phyloP scores from a whole-genome alignment of 2,329 filamentous ascomycete species.

The Aspergillus tamarii region DNA sequence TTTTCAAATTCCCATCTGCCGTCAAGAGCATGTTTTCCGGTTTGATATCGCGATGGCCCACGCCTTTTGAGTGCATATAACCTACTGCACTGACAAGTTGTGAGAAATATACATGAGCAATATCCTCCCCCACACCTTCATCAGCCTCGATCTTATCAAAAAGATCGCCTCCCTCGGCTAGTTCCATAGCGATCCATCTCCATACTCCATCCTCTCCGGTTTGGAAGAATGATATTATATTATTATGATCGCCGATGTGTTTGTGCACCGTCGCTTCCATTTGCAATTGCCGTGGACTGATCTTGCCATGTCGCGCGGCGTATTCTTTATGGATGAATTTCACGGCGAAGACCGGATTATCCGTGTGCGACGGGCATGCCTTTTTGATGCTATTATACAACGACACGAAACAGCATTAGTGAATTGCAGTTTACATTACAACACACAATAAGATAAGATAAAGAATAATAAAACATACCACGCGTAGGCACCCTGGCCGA shows the following conservation, averaged over 20 bases:
- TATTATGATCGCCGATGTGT: conserved; percentile 84
- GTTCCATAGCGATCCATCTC: conserved; percentile 99
- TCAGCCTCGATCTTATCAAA: conserved; percentile 99
- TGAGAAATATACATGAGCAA: conserved; percentile 94
- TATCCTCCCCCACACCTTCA: conserved; percentile 88
- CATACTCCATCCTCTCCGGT: conserved; percentile 83
- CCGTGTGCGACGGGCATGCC: conserved; percentile 72
- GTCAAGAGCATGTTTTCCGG: conserved; percentile 95
- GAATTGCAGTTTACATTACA: conserved; percentile 13
- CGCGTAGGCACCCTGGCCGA: conserved; percentile 94
- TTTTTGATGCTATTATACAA: conserved; percentile 80
- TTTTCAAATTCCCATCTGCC: conserved; percentile 81
- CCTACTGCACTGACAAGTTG: conserved; percentile 88
- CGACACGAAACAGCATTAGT: not conserved
- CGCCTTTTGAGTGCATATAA: conserved; percentile 95
- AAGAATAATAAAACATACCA: conserved; percentile 61
- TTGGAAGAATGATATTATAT: conserved; percentile 91
- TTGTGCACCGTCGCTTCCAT: conserved; percentile 92
- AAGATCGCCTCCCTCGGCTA: conserved; percentile 89
- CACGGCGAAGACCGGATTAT: conserved; percentile 85
- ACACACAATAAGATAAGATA: not conserved
- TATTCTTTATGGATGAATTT: conserved; percentile 99
- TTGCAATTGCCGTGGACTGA: conserved; percentile 84
- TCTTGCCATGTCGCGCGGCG: conserved; percentile 82
- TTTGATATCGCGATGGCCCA: conserved; percentile 89